Evolutionary conservation across 116 monocot species (phyloP).

Genomic region (Iris pallida): DNA sequence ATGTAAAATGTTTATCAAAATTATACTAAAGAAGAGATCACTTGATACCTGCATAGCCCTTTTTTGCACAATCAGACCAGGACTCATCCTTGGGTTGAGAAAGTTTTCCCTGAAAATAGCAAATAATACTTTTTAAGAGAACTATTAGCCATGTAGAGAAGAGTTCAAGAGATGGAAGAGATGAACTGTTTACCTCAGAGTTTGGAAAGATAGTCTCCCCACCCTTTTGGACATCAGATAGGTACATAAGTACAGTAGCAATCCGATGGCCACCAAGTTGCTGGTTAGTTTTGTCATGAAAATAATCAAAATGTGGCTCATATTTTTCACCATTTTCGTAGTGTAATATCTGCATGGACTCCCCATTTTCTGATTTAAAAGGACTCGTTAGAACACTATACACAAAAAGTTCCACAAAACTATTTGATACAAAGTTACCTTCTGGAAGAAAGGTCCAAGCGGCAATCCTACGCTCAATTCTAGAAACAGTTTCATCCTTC

Average conservation of each 20-base stretch:
- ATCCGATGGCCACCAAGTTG: slow-evolving; percentile 44
- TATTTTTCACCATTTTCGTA: slow-evolving; percentile 53
- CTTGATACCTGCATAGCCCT: slow-evolving; percentile 69
- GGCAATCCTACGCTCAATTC: slow-evolving; percentile 43
- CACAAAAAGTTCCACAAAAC: neutral
- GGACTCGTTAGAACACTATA: neutral
- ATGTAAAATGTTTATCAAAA: neutral
- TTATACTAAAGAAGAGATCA: neutral
- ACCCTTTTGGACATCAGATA: slow-evolving; percentile 40
- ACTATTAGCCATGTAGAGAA: neutral
- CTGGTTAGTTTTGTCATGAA: slow-evolving; percentile 49
- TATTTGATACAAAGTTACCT: slow-evolving; percentile 16
- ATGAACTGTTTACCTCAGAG: slow-evolving; percentile 44
- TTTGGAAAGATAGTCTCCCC: slow-evolving; percentile 91
- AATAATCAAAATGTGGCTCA: slow-evolving; percentile 57
- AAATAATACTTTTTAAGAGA: neutral
- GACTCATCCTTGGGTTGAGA: slow-evolving; percentile 62
- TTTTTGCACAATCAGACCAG: slow-evolving; percentile 78
- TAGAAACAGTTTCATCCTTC: slow-evolving; percentile 46
- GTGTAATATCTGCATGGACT: slow-evolving; percentile 48
- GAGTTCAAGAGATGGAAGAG: neutral
- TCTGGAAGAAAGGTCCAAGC: slow-evolving; percentile 56
- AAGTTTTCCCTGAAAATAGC: slow-evolving; percentile 41
- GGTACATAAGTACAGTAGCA: slow-evolving; percentile 54
- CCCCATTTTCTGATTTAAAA: slow-evolving; percentile 52